These are phyloP conservation scores for Phytophthora ramorum DNA, from an alignment of 352 stramenopile genomes.

Conservation along the genomic window DNA sequence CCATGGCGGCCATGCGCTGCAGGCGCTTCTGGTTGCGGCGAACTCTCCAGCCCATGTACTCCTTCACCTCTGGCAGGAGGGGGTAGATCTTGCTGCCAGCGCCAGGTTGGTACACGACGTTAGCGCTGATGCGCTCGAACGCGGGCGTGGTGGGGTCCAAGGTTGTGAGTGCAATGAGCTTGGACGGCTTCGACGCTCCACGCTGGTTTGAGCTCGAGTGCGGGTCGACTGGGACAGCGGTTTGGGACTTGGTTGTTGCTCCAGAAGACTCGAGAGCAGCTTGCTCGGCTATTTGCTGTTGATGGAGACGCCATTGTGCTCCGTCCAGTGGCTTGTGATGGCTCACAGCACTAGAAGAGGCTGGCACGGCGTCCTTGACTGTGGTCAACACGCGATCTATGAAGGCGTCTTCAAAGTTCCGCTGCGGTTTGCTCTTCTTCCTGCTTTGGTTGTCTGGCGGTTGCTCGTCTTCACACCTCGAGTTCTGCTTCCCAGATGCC, in stretches of 20 bases:
- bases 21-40: slow-evolving; percentile 94
- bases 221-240: background rate
- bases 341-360: background rate
- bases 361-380: slow-evolving; percentile 50
- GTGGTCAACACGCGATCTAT: slow-evolving; percentile 86
- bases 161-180: slow-evolving; percentile 43
- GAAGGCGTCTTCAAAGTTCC: slow-evolving; percentile 89
- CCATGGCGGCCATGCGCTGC: slow-evolving; percentile 84
- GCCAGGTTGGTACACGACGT: slow-evolving; percentile 85
- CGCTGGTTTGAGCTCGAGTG: slow-evolving; percentile 19
- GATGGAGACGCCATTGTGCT: slow-evolving; percentile 50
- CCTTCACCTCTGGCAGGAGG: slow-evolving; percentile 87
- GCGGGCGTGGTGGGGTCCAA: slow-evolving; percentile 83
- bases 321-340: slow-evolving; percentile 44
- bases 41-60: slow-evolving; percentile 97
- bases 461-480: slow-evolving; percentile 32
- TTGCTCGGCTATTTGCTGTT: slow-evolving; percentile 39
- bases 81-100: slow-evolving; percentile 90
- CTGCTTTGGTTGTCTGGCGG: slow-evolving; percentile 24
- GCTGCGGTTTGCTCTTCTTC: slow-evolving; percentile 23
- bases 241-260: slow-evolving; percentile 10
- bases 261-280: slow-evolving; percentile 3
- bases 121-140: slow-evolving; percentile 89
- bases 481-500: slow-evolving; percentile 12
- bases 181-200: slow-evolving; percentile 25